Conservation (phyloP, 2,329 filamentous ascomycete genomes). For the Cytospora schulzeri region DNA sequence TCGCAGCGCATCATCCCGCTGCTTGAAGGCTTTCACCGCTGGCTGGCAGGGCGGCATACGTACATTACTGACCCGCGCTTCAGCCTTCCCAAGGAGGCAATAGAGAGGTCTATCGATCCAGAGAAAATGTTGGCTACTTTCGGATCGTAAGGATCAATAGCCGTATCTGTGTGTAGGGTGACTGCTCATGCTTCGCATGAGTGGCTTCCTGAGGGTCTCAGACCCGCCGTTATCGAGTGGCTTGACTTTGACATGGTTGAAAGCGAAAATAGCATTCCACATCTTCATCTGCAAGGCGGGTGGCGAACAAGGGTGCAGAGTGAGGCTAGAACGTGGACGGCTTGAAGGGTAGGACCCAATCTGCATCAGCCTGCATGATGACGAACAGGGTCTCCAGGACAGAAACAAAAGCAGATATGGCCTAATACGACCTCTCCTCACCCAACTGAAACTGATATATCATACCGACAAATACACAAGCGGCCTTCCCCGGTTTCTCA, state of each 20-base stretch:
- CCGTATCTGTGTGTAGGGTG: constrained; percentile 7
- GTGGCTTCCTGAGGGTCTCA: neutral
- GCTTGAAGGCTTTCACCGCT: neutral
- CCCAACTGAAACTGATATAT: neutral
- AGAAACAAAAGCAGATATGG: neutral
- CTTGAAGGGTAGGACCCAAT: neutral
- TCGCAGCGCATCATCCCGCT: neutral
- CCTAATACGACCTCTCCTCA: neutral
- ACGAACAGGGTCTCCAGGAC: neutral
- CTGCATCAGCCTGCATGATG: neutral
- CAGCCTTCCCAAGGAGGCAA: neutral
- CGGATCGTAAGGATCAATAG: constrained; percentile 17
- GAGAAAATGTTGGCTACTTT: constrained; percentile 4
- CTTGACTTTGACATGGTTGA: neutral
- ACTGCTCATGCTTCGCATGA: neutral
- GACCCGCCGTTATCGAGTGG: neutral
- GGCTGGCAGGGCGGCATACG: constrained; percentile 1
- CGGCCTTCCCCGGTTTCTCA: neutral
- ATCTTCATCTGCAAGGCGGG: neutral
- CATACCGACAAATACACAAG: neutral
- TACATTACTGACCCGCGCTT: neutral
- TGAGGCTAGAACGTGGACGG: neutral
- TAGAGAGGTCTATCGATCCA: constrained; percentile 4
- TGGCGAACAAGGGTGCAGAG: neutral
- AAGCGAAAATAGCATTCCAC: neutral